Evolutionary conservation across 768 basidiomycete genomes (phyloP), one percentile per base, ranked within the genome.

Genomic region (Candolleomyces efflorescens): DNA sequence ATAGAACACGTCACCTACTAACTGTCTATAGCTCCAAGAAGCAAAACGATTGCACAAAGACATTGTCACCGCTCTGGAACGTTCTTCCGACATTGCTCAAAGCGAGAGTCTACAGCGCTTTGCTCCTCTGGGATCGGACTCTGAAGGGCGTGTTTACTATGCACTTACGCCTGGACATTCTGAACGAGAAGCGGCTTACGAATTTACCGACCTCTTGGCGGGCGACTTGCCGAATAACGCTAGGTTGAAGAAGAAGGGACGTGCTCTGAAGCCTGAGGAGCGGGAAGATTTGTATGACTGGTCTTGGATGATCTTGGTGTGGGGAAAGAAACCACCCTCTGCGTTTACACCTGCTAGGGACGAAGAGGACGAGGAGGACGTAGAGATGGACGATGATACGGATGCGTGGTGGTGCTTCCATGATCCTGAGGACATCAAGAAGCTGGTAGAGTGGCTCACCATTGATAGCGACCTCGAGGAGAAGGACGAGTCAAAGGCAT

Each of bases 391-490:
- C 2, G 68, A 72, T 3, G 73, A 73, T 11, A 71, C 64, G 2
- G 80, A 84, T 54, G 73, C 72, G n/a, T 92, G 90, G 90, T 91
- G 89, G 87, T 87, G 79, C 12, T 85, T 92, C 70, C 81, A 78
- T 73, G 77, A 87, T 9, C 82, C 84, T 0, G 72, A 72, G 38
- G 88, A 91, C 58, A 84, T 92, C 58, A 65, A 69, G 53, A 85
- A 82, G 65, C 69, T 91, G 20, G 82, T 83, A 2, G 78, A 84
- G 52, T 92, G 87, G 87, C 71, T 90, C 32, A 73, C 76, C 43
- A 73, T 77, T 63, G 82, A 80, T 66, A 73, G 77, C 51, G 76
- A 71, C 17, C 65, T 83, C 20, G 69, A 76, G 51, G 74, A 68
- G 4, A 68, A 69, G 3, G 62, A 47, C 1, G 32, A 32, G 32